These are phyloP conservation scores for Penicillium sp. DNA, from an alignment of 2,329 filamentous ascomycete species.

Conservation along the genomic window DNA sequence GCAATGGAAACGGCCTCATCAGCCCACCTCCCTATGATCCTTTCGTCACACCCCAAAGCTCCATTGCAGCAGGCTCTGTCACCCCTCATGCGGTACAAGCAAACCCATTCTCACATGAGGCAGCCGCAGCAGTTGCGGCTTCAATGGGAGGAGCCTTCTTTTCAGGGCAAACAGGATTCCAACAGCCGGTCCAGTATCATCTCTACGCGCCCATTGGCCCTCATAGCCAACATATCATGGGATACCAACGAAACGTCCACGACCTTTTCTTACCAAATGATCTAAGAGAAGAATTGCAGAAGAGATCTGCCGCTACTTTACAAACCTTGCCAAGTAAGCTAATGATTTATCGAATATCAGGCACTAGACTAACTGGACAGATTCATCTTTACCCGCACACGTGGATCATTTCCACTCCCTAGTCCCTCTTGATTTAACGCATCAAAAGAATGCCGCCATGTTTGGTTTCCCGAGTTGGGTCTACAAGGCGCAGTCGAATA, in stretches of 20 bases:
- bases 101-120: slow-evolving; percentile 77
- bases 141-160: slow-evolving; percentile 64
- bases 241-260: slow-evolving; percentile 81
- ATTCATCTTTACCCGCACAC: slow-evolving; percentile 66
- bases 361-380: slow-evolving; percentile 29
- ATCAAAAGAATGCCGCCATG: slow-evolving; percentile 70
- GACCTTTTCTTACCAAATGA: slow-evolving; percentile 91
- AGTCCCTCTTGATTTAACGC: slow-evolving; percentile 78
- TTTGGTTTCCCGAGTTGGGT: slow-evolving; percentile 92
- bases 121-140: slow-evolving; percentile 30
- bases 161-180: slow-evolving; percentile 53
- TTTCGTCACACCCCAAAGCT: slow-evolving; percentile 58
- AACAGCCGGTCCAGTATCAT: slow-evolving; percentile 79
- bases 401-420: slow-evolving; percentile 90
- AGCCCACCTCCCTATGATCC: slow-evolving; percentile 59
- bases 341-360: not conserved
- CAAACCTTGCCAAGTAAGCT: slow-evolving; percentile 74
- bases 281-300: slow-evolving; percentile 81
- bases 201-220: slow-evolving; percentile 84
- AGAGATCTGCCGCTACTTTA: slow-evolving; percentile 77
- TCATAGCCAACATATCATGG: slow-evolving; percentile 73
- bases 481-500: slow-evolving; percentile 87
- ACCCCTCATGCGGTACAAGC: slow-evolving; percentile 45
- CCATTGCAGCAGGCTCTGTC: slow-evolving; percentile 47
- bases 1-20: slow-evolving; percentile 49